phyloP scores from a whole-genome alignment of 805 yeast species.

The Candida oleophila region DNA sequence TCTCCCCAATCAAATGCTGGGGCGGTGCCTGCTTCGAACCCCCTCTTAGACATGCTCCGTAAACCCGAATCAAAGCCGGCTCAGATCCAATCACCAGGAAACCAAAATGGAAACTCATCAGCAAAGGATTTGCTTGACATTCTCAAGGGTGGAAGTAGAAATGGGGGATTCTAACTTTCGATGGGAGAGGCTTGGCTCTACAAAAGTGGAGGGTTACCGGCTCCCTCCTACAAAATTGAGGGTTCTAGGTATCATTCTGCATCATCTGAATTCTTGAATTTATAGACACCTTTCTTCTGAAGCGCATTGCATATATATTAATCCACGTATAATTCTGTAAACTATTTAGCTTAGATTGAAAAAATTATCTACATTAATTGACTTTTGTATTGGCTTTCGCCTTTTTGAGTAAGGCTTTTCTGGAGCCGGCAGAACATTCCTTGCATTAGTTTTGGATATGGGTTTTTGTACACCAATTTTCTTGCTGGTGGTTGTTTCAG shows the following conservation, averaged over 20 bases:
- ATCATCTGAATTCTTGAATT: slow-evolving; percentile 1
- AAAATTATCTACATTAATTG: slow-evolving; percentile 16
- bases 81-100: neutral
- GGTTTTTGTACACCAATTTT: too few species aligned
- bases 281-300: too few species aligned
- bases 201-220: too few species aligned
- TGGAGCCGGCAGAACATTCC: slow-evolving; percentile 2
- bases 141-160: slow-evolving; percentile 14
- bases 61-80: neutral
- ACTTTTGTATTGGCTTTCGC: slow-evolving; percentile 6
- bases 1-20: too few species aligned
- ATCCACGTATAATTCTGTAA: slow-evolving; percentile 3
- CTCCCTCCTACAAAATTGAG: too few species aligned
- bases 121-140: slow-evolving; percentile 21
- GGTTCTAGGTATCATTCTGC: slow-evolving; percentile 3
- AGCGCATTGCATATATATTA: slow-evolving; percentile 4
- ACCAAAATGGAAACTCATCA: slow-evolving; percentile 12
- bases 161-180: neutral
- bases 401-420: slow-evolving; percentile 4
- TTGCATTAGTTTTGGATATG: neutral
- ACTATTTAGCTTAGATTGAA: slow-evolving; percentile 10
- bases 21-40: slow-evolving; percentile 1
- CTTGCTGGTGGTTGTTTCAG: too few species aligned
- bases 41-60: slow-evolving; percentile 1
- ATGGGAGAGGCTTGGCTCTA: too few species aligned